phyloP scores from a whole-genome alignment of 805 yeast genomes.

The Candida ovalis region DNA sequence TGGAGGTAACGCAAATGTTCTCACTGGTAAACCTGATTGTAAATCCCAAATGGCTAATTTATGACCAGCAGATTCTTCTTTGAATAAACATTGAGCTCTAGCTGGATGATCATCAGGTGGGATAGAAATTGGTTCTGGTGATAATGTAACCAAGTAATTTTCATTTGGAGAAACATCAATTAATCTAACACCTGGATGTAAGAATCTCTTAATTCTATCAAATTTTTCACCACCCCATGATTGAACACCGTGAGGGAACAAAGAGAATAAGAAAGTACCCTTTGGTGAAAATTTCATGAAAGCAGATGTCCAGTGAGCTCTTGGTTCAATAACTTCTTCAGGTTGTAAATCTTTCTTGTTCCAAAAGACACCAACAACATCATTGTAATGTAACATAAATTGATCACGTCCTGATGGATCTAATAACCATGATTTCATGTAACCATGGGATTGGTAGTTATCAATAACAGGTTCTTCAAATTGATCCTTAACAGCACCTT shows the following conservation, averaged over 20 bases:
- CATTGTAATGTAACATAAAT: conserved; percentile 72
- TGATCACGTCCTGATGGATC: conserved; percentile 91
- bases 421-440: conserved; percentile 85
- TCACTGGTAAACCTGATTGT: conserved; percentile 72
- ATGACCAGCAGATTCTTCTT: conserved; percentile 86
- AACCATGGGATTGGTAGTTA: conserved; percentile 71
- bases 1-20: conserved; percentile 89
- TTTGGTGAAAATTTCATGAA: conserved; percentile 89
- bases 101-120: conserved; percentile 66
- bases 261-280: conserved; percentile 83
- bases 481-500: conserved; percentile 55
- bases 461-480: conserved; percentile 72
- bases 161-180: conserved; percentile 93
- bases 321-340: conserved; percentile 72
- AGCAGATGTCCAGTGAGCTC: conserved; percentile 82
- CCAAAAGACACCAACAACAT: conserved; percentile 84
- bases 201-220: conserved; percentile 67
- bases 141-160: conserved; percentile 82
- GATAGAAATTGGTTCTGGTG: conserved; percentile 74
- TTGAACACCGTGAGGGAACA: conserved; percentile 93
- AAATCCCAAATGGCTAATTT: conserved; percentile 92
- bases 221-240: conserved; percentile 92
- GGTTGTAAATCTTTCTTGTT: conserved; percentile 66
- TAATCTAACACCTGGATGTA: conserved; percentile 85
- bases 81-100: conserved; percentile 72